Evolutionary conservation across 2,329 filamentous ascomycete species (phyloP).

Genomic region (Aspergillus sclerotialis): DNA sequence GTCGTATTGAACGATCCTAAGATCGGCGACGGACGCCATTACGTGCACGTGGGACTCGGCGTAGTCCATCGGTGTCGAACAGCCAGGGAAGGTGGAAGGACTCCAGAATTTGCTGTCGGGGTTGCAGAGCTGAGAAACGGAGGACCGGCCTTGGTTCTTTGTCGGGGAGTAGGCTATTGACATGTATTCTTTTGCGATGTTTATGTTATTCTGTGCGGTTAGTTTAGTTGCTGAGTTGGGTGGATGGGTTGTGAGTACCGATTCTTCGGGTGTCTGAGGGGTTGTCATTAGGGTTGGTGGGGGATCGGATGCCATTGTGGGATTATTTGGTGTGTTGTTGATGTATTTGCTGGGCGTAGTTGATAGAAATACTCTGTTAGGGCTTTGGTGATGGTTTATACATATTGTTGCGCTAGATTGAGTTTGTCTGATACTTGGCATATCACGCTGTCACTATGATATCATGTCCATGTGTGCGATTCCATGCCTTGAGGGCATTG

Average conservation of each 20-base stretch:
- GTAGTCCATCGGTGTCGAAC: constrained; percentile 31
- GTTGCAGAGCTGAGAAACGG: constrained; percentile 28
- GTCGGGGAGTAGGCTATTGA: constrained; percentile 30
- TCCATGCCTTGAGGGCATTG: no score
- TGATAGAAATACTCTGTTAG: no score
- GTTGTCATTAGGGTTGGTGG: constrained; percentile 4
- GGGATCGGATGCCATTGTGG: constrained; percentile 4
- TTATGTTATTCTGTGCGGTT: constrained; percentile 20
- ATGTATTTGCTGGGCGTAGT: no score
- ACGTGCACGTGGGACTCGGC: constrained; percentile 30
- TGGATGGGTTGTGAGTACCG: background rate
- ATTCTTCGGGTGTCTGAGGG: constrained; percentile 4
- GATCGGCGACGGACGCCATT: constrained; percentile 26
- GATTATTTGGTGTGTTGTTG: no score
- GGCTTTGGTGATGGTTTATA: no score
- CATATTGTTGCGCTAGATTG: no score
- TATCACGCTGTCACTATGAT: no score
- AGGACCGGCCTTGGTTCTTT: constrained; percentile 25
- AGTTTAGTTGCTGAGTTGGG: background rate
- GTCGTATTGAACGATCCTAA: constrained; percentile 31
- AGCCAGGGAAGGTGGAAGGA: constrained; percentile 32
- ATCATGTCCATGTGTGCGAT: no score
- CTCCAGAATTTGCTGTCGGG: constrained; percentile 25
- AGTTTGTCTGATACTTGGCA: no score
- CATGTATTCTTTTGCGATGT: constrained; percentile 31